These are phyloP conservation scores for Alternaria burnsii DNA, from an alignment of 2,329 filamentous ascomycete genomes.

Conservation along the genomic window DNA sequence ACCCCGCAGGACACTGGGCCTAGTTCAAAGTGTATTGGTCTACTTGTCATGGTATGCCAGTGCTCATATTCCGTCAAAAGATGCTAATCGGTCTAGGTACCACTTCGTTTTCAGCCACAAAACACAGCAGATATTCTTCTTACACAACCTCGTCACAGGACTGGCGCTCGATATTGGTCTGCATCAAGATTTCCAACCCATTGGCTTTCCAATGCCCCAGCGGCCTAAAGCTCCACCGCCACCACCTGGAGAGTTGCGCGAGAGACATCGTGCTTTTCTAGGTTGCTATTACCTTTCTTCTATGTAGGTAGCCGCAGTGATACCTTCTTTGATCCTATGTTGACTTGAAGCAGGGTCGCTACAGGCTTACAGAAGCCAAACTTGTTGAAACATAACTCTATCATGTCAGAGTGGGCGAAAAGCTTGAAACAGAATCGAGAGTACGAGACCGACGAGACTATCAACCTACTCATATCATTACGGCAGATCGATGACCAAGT, in stretches of 20 bases:
- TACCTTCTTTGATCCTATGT: neutral
- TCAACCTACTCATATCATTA: conserved; percentile 35
- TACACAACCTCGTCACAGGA: conserved; percentile 43
- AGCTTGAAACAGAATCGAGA: conserved; percentile 31
- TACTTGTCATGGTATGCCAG: conserved; percentile 44
- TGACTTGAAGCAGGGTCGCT: conserved; percentile 33
- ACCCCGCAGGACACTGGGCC: conserved; percentile 37
- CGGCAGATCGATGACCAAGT: conserved; percentile 47
- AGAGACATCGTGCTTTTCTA: conserved; percentile 43
- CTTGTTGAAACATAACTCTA: conserved; percentile 38
- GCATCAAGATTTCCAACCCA: conserved; percentile 28
- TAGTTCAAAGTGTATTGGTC: conserved; percentile 46
- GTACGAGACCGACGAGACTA: conserved; percentile 37
- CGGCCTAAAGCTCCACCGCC: conserved; percentile 22
- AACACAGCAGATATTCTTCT: conserved; percentile 45
- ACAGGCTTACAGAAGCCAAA: conserved; percentile 44
- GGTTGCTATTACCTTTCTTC: conserved; percentile 48
- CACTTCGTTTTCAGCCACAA: conserved; percentile 49
- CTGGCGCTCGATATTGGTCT: conserved; percentile 45
- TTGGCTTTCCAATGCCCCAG: conserved; percentile 22
- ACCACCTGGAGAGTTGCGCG: conserved; percentile 28
- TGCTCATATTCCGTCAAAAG: neutral
- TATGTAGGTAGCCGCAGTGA: conserved; percentile 24
- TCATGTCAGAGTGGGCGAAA: conserved; percentile 41
- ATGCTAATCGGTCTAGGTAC: conserved; percentile 34